Base-by-base conservation (phyloP, 441 rosid species). In the Eruca vesicaria region DNA sequence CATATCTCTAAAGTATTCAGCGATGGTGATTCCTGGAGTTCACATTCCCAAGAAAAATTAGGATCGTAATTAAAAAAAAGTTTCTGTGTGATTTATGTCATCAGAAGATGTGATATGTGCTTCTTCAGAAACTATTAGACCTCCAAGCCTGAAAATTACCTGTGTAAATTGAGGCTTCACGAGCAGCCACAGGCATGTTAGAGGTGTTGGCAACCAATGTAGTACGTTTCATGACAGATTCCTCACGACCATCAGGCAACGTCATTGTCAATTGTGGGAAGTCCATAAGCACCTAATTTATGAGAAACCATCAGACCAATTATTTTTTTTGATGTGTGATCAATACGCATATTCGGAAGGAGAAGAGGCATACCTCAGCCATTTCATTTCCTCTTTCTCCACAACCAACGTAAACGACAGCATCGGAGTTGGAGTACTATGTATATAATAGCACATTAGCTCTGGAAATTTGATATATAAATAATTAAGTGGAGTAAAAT, bases 211-310 rank as follows among this genome's bases (percentile, higher is more conserved):
- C 99, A 69, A 96, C 98, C 78, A 96, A 94, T 36, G 96, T 96
- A 41, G 98, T 94, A 29, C 98, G 94, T 87, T 96, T 96, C 99
- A 96, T 96, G 82, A 96, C 99, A 86, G 99, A 96, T 83, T 96
- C 99, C 86, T 96, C 99, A 74, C 98, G 98, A 43, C 99, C 99
- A 90, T 96, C 99, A 80, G 98, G 97, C 83, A 96, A 83, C 66
- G 98, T 93, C 99, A 93, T 96, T 63, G 99, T 96, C 91, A 93
- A 82, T 96, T 96, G 97, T 64, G 99, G 98, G 74, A 96, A 96
- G 84, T 96, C 99, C 99, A 96, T 96, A 74, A 96, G 98, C 78
- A 96, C 99, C 99, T 92, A 77, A 73, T 74, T 20, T 29, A 55
- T 12, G 52, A 75, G 19, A 50, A 65, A 16, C 55, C 56, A 79